Evolutionary conservation across 257 asterid species (phyloP).

Genomic region (Gynochthodes officinalis): DNA sequence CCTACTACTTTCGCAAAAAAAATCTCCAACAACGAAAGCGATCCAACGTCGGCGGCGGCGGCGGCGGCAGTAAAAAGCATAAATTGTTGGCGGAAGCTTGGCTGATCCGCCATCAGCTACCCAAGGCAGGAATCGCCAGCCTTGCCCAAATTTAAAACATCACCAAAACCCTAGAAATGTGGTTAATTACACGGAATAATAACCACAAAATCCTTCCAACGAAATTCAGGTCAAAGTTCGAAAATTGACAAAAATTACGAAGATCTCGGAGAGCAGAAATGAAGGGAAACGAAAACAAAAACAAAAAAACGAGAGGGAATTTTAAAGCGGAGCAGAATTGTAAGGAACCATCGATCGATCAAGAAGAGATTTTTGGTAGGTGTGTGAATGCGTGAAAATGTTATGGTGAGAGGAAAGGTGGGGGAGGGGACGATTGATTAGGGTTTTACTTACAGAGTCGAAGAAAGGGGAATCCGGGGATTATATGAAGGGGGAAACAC

Average conservation of each 20-base stretch:
- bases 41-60: conserved; percentile 3
- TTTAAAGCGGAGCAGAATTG: conserved; percentile 2
- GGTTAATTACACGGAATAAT: neutral
- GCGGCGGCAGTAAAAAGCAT: conserved; percentile 20
- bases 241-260: neutral
- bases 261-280: too few relatives aligned
- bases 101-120: conserved; percentile 91
- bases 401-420: neutral
- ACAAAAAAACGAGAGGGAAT: too few relatives aligned
- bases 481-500: neutral
- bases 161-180: conserved; percentile 26
- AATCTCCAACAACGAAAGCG: neutral
- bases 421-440: conserved; percentile 8
- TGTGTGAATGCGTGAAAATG: neutral
- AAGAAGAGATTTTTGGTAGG: neutral
- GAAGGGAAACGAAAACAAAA: too few relatives aligned
- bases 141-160: conserved; percentile 27
- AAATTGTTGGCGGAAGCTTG: conserved; percentile 50
- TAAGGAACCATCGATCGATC: conserved; percentile 5
- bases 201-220: neutral
- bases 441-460: conserved; percentile 13
- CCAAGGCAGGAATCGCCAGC: conserved; percentile 56
- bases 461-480: conserved; percentile 6
- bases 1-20: conserved; percentile 19
- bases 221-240: neutral